A percentile compares a stretch with the other conserved stretches of the same genome.
Evolutionary conservation across 176 grass and related monocot genomes (phyloP).

Genomic region (Ampelocalamus luodianensis): DNA sequence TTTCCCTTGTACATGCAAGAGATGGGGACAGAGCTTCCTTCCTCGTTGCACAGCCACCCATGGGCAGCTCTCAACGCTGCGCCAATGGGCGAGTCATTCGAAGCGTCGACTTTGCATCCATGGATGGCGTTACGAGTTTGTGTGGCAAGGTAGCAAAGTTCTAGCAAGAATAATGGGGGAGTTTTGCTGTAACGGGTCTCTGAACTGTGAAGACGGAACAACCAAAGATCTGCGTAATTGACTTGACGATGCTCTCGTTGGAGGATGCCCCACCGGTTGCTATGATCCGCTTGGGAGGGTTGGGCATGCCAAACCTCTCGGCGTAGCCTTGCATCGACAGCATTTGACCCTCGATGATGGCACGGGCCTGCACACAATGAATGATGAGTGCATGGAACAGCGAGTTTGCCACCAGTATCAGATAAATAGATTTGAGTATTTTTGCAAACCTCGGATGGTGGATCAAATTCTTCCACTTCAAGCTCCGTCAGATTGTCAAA

Average conservation of each 20-base stretch:
- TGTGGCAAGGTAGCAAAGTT: not conserved
- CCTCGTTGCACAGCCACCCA: conserved; percentile 82
- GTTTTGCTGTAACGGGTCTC: conserved; percentile 66
- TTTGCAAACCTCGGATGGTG: conserved; percentile 68
- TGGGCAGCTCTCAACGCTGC: conserved; percentile 88
- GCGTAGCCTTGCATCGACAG: conserved; percentile 84
- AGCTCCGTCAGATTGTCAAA: conserved; percentile 48
- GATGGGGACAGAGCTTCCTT: conserved; percentile 75
- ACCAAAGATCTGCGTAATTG: conserved; percentile 71
- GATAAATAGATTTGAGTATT: not conserved
- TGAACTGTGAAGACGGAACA: conserved; percentile 79
- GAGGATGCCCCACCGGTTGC: conserved; percentile 86
- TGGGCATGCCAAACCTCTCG: conserved; percentile 94
- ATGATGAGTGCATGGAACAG: not conserved
- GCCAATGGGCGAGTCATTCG: too few relatives aligned
- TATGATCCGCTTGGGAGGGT: conserved; percentile 82
- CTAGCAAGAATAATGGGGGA: not conserved
- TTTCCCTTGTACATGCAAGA: conserved; percentile 65
- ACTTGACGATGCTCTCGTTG: conserved; percentile 76
- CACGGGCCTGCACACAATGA: conserved; percentile 54
- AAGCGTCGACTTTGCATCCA: not conserved
- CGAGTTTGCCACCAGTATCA: not conserved
- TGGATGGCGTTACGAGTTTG: not conserved
- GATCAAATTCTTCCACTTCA: conserved; percentile 78
- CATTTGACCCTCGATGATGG: conserved; percentile 83